A percentile compares a stretch with the other conserved stretches of the same genome.
These are phyloP conservation scores for Pisolithus sp. DNA, from an alignment of 768 basidiomycete genomes.

Conservation along the genomic window DNA sequence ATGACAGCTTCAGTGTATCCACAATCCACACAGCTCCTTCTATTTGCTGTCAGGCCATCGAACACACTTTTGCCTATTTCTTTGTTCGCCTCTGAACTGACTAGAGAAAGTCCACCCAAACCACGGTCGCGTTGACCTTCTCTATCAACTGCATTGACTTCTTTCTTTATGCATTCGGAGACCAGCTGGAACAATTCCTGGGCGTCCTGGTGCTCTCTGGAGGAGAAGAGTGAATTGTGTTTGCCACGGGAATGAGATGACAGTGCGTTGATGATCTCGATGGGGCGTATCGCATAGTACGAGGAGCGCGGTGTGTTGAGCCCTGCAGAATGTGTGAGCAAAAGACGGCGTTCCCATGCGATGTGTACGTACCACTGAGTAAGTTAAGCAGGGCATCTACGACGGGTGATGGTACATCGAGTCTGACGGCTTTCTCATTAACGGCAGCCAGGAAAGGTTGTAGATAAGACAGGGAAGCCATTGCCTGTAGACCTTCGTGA, in stretches of 20 bases:
- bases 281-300: constrained; percentile 62
- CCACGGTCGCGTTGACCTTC: constrained; percentile 70
- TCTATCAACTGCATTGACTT: constrained; percentile 64
- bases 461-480: constrained; percentile 81
- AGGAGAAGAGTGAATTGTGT: constrained; percentile 65
- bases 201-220: constrained; percentile 95
- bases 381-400: constrained; percentile 74
- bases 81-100: constrained; percentile 15
- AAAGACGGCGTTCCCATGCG: neutral
- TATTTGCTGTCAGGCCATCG: constrained; percentile 85
- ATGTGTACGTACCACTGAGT: constrained; percentile 48
- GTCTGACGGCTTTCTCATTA: constrained; percentile 66
- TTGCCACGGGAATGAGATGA: constrained; percentile 47
- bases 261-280: constrained; percentile 65
- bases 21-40: constrained; percentile 81
- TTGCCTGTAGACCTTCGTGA: constrained; percentile 47
- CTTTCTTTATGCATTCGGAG: constrained; percentile 84
- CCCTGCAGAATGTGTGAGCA: constrained; percentile 33
- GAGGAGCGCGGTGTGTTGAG: constrained; percentile 57
- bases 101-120: constrained; percentile 47
- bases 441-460: constrained; percentile 74
- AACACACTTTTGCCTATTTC: constrained; percentile 67
- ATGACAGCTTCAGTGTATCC: constrained; percentile 93
- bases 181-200: constrained; percentile 96
- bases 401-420: constrained; percentile 82